A percentile compares a stretch with the other conserved stretches of the same genome.
These are phyloP conservation scores for Penicillium subrubescens DNA, from an alignment of 495 filamentous ascomycete genomes.

Conservation along the genomic window DNA sequence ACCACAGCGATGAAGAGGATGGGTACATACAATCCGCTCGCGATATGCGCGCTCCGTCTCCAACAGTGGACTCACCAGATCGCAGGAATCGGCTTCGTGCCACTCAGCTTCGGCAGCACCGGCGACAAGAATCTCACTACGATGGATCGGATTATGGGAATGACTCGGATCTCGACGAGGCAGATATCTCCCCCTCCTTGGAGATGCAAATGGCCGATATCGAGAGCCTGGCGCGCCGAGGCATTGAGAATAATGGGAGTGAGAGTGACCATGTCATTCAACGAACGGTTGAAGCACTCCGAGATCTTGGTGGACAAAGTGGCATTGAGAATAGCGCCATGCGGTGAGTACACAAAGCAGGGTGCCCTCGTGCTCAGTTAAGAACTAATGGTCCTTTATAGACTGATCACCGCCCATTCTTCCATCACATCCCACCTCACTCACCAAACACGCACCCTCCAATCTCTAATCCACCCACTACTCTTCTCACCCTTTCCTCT, in stretches of 20 bases:
- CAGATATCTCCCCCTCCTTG: slow-evolving; percentile 70
- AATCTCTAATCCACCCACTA: slow-evolving; percentile 75
- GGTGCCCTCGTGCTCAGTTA: neutral
- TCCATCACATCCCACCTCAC: slow-evolving; percentile 80
- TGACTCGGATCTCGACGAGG: slow-evolving; percentile 72
- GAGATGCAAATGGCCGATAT: slow-evolving; percentile 77
- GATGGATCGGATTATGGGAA: slow-evolving; percentile 62
- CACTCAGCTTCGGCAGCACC: slow-evolving; percentile 41
- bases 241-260: slow-evolving; percentile 71
- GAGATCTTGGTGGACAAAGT: slow-evolving; percentile 80
- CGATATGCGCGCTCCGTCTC: slow-evolving; percentile 32
- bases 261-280: slow-evolving; percentile 68
- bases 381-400: slow-evolving; percentile 34
- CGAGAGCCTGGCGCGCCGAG: slow-evolving; percentile 71
- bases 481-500: slow-evolving; percentile 51
- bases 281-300: slow-evolving; percentile 70
- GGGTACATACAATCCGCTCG: slow-evolving; percentile 31
- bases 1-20: slow-evolving; percentile 40
- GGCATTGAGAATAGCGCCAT: slow-evolving; percentile 78
- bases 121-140: slow-evolving; percentile 53
- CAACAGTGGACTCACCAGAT: slow-evolving; percentile 32
- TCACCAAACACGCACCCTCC: slow-evolving; percentile 81
- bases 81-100: slow-evolving; percentile 34
- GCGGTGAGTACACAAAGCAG: slow-evolving; percentile 52
- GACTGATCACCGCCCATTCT: slow-evolving; percentile 84